Conservation (phyloP, 768 basidiomycete species). For the Russula sp. region DNA sequence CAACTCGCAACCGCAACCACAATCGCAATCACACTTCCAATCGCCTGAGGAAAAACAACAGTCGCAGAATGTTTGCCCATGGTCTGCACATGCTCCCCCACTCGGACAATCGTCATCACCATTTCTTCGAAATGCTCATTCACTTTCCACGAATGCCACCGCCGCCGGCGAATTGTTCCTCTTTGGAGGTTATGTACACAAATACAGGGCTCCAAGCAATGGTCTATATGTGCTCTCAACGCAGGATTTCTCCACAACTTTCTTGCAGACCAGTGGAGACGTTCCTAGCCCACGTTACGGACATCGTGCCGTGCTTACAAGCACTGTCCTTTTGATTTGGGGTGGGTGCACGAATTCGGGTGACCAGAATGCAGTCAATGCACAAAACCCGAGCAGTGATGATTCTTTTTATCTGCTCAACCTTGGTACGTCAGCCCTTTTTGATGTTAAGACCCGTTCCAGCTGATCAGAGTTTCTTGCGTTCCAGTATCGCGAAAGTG, state of each 20-base stretch:
- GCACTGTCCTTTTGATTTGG: slow-evolving; percentile 95
- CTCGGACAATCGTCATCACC: slow-evolving; percentile 59
- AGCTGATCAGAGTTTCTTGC: background rate
- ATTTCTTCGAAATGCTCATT: slow-evolving; percentile 94
- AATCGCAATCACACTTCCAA: too few relatives aligned
- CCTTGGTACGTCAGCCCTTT: slow-evolving; percentile 58
- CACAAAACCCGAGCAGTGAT: slow-evolving; percentile 73
- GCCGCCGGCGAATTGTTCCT: slow-evolving; percentile 86
- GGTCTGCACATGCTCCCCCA: too few relatives aligned
- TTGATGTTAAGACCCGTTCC: background rate
- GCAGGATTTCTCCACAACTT: slow-evolving; percentile 70
- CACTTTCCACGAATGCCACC: slow-evolving; percentile 75
- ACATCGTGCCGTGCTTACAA: slow-evolving; percentile 85
- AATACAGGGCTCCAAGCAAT: slow-evolving; percentile 64
- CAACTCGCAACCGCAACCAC: too few relatives aligned
- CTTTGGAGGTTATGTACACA: slow-evolving; percentile 94
- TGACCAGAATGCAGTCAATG: slow-evolving; percentile 45
- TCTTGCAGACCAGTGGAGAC: slow-evolving; percentile 86
- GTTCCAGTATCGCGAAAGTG: slow-evolving; percentile 84
- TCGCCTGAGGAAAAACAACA: too few relatives aligned
- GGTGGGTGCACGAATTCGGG: slow-evolving; percentile 85
- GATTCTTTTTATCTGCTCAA: slow-evolving; percentile 92
- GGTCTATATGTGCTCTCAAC: slow-evolving; percentile 88
- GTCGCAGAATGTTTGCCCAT: too few relatives aligned
- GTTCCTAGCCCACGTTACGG: slow-evolving; percentile 89